Evolutionary conservation across 208 protist genomes (phyloP), one percentile per base, ranked within the genome.

Genomic region (Porcisia hertigi): DNA sequence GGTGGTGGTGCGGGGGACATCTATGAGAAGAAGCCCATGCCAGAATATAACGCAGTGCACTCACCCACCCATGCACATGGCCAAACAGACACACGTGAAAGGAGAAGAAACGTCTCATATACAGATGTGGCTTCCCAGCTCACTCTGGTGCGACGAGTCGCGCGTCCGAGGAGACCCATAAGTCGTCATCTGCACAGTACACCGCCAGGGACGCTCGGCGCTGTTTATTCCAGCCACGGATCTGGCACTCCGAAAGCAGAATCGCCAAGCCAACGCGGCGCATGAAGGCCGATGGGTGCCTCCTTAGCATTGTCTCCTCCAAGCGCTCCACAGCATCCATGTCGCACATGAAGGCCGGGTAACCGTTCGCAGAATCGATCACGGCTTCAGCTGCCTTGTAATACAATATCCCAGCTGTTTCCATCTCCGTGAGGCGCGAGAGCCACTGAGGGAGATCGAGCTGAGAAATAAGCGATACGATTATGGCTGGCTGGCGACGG

Each of bases 161-260:
- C 14, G 81, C 81, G 25, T 77, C 65, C 0, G 70, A 72, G n/a
- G 71, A 80, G 36, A 85, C 81, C 76, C 76, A 85, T 57, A 70
- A 9, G 45, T 85, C 75, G 8, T 14, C 30, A 54, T 85, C 81
- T 0, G 36, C 23, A 25, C 30, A 18, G 62, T 85, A 85, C 16
- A 34, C 12, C 6, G 8, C 45, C 34, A 85, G 39, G 16, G 60
- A 69, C 5, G 25, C 36, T 12, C 41, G 58, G 1, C 69, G 59
- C 18, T 55, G 71, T 0, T 55, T 43, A 5, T 25, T 76, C 76
- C 81, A 85, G 23, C 80, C 80, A 0, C 77, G 9, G 2, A 36
- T n/a, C 14, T 16, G 12, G 18, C 58, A 25, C 25, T 9, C 11
- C 5, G 20, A 25, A 45, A 76, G 16, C 25, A 85, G 65, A 36